Conservation (phyloP, 208 protist genomes). For the Leishmania guyanensis region DNA sequence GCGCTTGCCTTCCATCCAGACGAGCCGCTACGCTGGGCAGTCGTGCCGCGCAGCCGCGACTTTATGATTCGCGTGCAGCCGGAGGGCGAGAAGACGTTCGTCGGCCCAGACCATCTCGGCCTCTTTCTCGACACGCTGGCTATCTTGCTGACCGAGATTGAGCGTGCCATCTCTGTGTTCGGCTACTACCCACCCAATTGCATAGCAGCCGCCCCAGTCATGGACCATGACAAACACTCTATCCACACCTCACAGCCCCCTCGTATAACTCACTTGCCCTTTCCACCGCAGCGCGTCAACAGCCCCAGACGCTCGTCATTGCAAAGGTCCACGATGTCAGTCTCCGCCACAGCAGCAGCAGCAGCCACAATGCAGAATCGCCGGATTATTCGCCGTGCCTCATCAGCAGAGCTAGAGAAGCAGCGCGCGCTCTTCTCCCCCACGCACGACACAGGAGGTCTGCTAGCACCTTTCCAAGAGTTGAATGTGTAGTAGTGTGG, state of each 20-base stretch:
- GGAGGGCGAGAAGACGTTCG: conserved; percentile 17
- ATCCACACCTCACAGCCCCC: not conserved
- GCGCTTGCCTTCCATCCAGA: conserved; percentile 17
- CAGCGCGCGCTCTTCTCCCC: conserved; percentile 54
- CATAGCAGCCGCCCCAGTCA: conserved; percentile 9
- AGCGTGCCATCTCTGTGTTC: conserved; percentile 19
- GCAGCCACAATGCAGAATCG: not conserved
- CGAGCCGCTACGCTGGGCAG: conserved; percentile 32
- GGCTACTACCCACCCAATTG: conserved; percentile 31
- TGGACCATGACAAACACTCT: not conserved
- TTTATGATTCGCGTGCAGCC: conserved; percentile 32
- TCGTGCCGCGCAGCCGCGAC: conserved; percentile 21
- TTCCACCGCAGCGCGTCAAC: conserved; percentile 11
- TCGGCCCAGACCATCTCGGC: conserved; percentile 16
- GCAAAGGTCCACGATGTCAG: conserved; percentile 6
- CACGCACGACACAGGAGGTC: conserved; percentile 36
- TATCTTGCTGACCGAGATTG: conserved; percentile 14
- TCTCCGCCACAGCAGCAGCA: conserved; percentile 13
- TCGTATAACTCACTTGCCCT: conserved; percentile 5
- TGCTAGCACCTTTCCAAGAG: conserved; percentile 51
- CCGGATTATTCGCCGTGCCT: conserved; percentile 9
- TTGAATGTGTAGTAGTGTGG: conserved; percentile 24
- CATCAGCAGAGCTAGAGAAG: conserved; percentile 22
- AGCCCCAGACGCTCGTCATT: conserved; percentile 1
- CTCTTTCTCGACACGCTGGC: conserved; percentile 21